Evolutionary conservation across 805 yeast genomes (phyloP), one percentile per base, ranked within the genome.

Genomic region (Pichia californica): DNA sequence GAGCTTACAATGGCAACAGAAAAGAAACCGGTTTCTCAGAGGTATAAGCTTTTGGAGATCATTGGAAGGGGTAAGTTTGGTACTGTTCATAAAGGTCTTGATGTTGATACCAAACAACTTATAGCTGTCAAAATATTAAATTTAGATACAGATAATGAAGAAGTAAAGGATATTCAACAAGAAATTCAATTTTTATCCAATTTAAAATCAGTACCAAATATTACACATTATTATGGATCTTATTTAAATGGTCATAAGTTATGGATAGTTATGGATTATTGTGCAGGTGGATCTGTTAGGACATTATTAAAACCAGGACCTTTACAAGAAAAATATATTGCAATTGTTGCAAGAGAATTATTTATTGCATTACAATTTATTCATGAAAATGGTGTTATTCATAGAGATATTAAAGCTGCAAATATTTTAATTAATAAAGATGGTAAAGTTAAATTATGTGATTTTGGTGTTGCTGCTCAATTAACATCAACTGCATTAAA

Each of bases 41-140:
- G 26, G 21, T 88, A 81, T 65, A 81, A 83, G 55, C 74, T 96
- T 37, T 82, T 91, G 13, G 97, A 93, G 64, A 81, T 88, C 28
- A 83, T 94, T 13, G 99, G 99, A 8, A 75, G 94, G 46, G 99
- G 99, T 19, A 93, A 88, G 67, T 93, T 93, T 63, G 99, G 99
- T 36, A 82, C 89, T 21, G 99, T 93, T 5, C 93, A 91, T 63
- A 89, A 88, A 61, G 99, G 95, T 18, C 68, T 74, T 41, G 76
- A 82, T 55, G 64, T 75, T 31, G 75, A 76, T 44, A 82, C 94
- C 7, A 80, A 79, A 51, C 82, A 81, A 50, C 77, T 87, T 2
- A 91, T 86, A 45, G 99, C 99, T 23, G 88, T 93, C 59, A 93
- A 93, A 59, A 93, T 91, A 10, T 70, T 93, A 48, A 88, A 91